phyloP scores from a whole-genome alignment of 768 basidiomycete genomes.

The Calocybe gangraenosa region DNA sequence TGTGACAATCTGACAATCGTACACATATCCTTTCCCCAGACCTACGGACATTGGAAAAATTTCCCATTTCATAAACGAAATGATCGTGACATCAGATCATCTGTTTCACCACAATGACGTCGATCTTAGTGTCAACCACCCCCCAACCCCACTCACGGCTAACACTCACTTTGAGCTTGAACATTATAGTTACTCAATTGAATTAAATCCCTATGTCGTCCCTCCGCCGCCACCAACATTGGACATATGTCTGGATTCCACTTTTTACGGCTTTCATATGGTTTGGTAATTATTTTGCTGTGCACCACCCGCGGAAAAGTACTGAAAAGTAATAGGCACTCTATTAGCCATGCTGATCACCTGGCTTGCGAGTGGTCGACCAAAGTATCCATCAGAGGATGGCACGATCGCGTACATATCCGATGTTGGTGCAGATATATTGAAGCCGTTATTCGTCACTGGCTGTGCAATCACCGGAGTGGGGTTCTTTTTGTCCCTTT shows the following conservation, averaged over 20 bases:
- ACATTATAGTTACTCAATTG: no score
- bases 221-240: slow-evolving; percentile 36
- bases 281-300: slow-evolving; percentile 43
- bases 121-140: no score
- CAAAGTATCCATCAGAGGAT: slow-evolving; percentile 52
- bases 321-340: slow-evolving; percentile 31
- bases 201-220: neutral
- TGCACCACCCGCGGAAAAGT: neutral
- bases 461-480: slow-evolving; percentile 61
- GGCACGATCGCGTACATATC: slow-evolving; percentile 70
- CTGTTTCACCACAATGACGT: no score
- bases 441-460: slow-evolving; percentile 74
- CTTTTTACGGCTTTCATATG: slow-evolving; percentile 57
- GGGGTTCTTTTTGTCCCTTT: slow-evolving; percentile 56
- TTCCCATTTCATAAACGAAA: neutral
- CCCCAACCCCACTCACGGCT: neutral
- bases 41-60: neutral
- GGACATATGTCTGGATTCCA: slow-evolving; percentile 65
- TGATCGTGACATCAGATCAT: no score
- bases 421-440: slow-evolving; percentile 66
- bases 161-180: neutral
- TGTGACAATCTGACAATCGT: no score
- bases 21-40: no score
- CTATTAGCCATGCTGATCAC: slow-evolving; percentile 68
- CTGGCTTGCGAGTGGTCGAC: slow-evolving; percentile 65